Evolutionary conservation across 106 monocot species (phyloP), one percentile per base, ranked within the genome.

Genomic region (Posidonia australis): DNA sequence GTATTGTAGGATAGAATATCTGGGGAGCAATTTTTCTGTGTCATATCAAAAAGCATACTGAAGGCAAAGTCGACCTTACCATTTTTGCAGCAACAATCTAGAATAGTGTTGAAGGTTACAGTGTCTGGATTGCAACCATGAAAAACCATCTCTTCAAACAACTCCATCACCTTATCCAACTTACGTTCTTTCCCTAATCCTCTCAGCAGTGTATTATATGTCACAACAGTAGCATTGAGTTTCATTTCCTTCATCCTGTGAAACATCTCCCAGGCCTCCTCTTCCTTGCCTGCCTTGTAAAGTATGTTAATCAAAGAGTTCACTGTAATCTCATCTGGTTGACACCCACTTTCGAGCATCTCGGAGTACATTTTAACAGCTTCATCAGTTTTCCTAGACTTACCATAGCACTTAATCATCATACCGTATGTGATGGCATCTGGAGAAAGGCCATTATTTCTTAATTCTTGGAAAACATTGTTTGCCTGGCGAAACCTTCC

Each of bases 321-420:
- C 46, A 98, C 72, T 18, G 73, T 78, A 66, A 85, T 74, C 25
- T 78, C 87, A 74, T 90, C 82, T 24, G 84, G 82, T 51, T 65
- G 54, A 44, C 78, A 83, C 1, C 69, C 82, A 51, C 19, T 75
- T 48, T 67, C 31, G 11, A 78, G 51, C 89, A 54, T 90, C 36
- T 90, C 79, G 62, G 47, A 53, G 62, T 80, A 98, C 57, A 90
- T 47, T 51, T 76, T 66, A 23, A 85, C 32, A 63, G 96, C 96
- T 65, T 79, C 80, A 60, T 83, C 80, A 26, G 45, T 64, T 81
- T 83, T 75, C 20, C 90, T 84, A 30, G 76, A 74, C 65, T 83
- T 90, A 46, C 74, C 77, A 63, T 78, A 90, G 63, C 96, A 90
- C 69, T 90, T 98, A 45, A 90, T 87, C 96, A 98, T 84, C 75